Percentiles rank a stretch among this genome's conserved stretches.
Evolutionary conservation across 2,329 filamentous ascomycete genomes (phyloP).

Genomic region (Eurotiales sp.): DNA sequence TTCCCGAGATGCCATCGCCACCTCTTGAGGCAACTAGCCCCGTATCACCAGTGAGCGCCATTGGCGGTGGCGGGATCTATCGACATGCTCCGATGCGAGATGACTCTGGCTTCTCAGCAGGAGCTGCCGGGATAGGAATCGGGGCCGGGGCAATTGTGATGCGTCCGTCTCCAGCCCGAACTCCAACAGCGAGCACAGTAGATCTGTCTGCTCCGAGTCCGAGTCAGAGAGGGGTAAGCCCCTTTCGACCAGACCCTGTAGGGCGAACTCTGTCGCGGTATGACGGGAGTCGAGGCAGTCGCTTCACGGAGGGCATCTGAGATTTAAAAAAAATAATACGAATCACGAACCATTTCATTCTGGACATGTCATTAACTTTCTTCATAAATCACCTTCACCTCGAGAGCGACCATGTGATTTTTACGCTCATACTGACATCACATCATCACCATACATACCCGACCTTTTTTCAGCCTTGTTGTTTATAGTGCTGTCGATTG

Average conservation of each 20-base stretch:
- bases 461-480: not conserved
- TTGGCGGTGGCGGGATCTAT: conserved; percentile 2
- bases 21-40: conserved; percentile 15
- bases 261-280: conserved; percentile 40
- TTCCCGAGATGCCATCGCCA: conserved; percentile 16
- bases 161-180: conserved; percentile 41
- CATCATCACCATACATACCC: conserved; percentile 13
- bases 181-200: conserved; percentile 37
- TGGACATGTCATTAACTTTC: not conserved
- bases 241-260: conserved; percentile 33
- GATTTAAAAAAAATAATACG: conserved; percentile 7
- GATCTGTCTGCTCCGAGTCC: conserved; percentile 20
- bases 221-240: conserved; percentile 3
- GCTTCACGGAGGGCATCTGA: conserved; percentile 38
- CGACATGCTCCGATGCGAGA: conserved; percentile 23
- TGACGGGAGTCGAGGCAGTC: conserved; percentile 45
- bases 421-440: not conserved
- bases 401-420: not conserved
- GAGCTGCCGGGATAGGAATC: conserved; percentile 25
- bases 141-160: conserved; percentile 30
- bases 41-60: conserved; percentile 14
- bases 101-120: conserved; percentile 19
- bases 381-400: not conserved
- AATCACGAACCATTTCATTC: conserved; percentile 4
- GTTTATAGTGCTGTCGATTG: conserved; percentile 10